Conservation (phyloP, 2,329 filamentous ascomycete genomes). For the Colletotrichum navitas region DNA sequence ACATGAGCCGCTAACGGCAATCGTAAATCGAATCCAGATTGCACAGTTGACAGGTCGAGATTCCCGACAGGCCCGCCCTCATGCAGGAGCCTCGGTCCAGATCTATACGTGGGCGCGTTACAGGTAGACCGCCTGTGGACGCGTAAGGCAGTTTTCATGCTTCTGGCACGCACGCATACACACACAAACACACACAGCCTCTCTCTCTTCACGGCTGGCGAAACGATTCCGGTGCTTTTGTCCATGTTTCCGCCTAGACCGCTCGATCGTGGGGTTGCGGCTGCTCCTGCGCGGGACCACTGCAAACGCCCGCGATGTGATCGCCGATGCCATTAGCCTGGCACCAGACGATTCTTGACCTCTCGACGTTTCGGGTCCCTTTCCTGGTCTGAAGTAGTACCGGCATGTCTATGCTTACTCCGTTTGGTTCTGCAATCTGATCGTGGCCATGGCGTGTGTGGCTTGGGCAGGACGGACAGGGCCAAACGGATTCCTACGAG, state of each 20-base stretch:
- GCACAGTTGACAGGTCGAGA: neutral
- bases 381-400: neutral
- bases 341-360: neutral
- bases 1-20: neutral
- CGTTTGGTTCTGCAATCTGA: neutral
- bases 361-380: neutral
- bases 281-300: neutral
- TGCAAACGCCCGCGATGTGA: neutral
- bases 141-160: neutral
- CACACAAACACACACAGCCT: too few relatives aligned
- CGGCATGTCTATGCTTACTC: neutral
- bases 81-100: neutral
- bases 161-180: too few relatives aligned
- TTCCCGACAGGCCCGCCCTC: neutral
- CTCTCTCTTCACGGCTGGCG: neutral
- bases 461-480: neutral
- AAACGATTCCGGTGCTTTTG: neutral
- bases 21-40: neutral
- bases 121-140: neutral
- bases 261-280: neutral
- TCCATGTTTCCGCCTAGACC: neutral
- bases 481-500: too few relatives aligned
- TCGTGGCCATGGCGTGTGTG: neutral
- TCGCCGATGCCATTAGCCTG: neutral
- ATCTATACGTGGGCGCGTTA: neutral